phyloP scores from a whole-genome alignment of 1,284 basidiomycete species.

The Puccinia horiana region DNA sequence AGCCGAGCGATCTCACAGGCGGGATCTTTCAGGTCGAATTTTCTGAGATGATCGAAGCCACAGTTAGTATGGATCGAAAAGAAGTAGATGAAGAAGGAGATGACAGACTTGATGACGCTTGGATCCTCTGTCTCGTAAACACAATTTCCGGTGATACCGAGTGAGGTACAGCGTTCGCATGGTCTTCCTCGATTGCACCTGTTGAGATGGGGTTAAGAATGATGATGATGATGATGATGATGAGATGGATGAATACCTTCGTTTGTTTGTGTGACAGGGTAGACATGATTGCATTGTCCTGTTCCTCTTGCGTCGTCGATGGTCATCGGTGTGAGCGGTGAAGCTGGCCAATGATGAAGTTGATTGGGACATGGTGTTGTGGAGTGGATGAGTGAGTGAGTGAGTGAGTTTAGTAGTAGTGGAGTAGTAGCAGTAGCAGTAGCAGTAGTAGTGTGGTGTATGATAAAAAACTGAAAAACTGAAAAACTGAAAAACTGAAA shows the following conservation, averaged over 20 bases:
- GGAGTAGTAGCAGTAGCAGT: background rate
- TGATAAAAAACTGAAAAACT: too few species aligned
- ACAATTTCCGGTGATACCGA: conserved; percentile 81
- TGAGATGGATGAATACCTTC: conserved; percentile 66
- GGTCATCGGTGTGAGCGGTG: conserved; percentile 57
- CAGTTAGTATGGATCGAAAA: conserved; percentile 74
- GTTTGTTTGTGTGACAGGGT: conserved; percentile 87
- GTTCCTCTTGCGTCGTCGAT: conserved; percentile 71
- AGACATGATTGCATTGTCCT: conserved; percentile 83
- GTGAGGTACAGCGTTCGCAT: conserved; percentile 81
- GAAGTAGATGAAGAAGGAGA: conserved; percentile 60
- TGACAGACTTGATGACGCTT: conserved; percentile 53
- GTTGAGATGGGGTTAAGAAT: background rate
- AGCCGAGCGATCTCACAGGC: conserved; percentile 71
- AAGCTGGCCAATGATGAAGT: conserved; percentile 5
- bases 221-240: background rate
- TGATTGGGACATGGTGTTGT: background rate
- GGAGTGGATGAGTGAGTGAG: background rate
- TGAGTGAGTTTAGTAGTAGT: background rate
- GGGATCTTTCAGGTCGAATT: conserved; percentile 38
- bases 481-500: too few species aligned
- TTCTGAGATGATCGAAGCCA: conserved; percentile 59
- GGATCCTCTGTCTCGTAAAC: conserved; percentile 89
- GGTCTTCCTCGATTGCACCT: conserved; percentile 64
- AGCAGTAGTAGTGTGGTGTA: background rate